Evolutionary conservation across 352 stramenopile species (phyloP), one percentile per base, ranked within the genome.

Genomic region (Nothophytophthora sp.): DNA sequence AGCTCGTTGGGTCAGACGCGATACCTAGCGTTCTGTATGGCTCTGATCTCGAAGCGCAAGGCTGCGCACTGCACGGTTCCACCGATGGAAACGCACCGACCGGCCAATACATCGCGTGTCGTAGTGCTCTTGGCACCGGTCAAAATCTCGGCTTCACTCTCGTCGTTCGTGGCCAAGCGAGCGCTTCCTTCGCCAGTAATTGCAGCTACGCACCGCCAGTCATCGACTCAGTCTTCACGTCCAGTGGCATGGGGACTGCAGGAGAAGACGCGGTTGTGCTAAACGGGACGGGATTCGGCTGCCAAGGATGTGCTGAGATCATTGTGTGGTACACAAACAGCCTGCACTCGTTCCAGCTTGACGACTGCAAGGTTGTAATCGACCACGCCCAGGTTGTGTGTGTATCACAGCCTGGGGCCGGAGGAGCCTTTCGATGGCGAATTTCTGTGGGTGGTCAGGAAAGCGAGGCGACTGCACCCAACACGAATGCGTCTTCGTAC

Each of bases 221-320:
- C 6, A 52, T 83, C 16, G 42, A 43, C 15, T n/a, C 22, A 28
- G 32, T 72, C 41, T 37, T 18, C 23, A 20, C 39, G 9, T 13
- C 16, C 1, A 25, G 24, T 3, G 60, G 55, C 12, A 47, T 87
- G 23, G 44, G 50, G 12, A 87, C 70, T 1, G 20, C 22, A 5
- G 76, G 76, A 8, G 50, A 47, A 8, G 52, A 82, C 11, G 41
- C 15, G 2, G 33, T 87, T 7, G 4, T 71, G 8, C 42, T 87
- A 9, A 78, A 69, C 19, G 76, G 76, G 10, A 65, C 62, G 11
- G 67, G 67, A 13, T 85, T 85, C 48, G 76, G 76, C 20, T 55
- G 54, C 10, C 59, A 70, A 34, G 69, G 68, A 0, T 64, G 63
- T 35, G 44, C 69, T 9, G 44, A 52, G 2, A 29, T 84, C 4